These are phyloP conservation scores for Symbiodinium natans DNA, from an alignment of 73 alveolate genomes.

Conservation along the genomic window DNA sequence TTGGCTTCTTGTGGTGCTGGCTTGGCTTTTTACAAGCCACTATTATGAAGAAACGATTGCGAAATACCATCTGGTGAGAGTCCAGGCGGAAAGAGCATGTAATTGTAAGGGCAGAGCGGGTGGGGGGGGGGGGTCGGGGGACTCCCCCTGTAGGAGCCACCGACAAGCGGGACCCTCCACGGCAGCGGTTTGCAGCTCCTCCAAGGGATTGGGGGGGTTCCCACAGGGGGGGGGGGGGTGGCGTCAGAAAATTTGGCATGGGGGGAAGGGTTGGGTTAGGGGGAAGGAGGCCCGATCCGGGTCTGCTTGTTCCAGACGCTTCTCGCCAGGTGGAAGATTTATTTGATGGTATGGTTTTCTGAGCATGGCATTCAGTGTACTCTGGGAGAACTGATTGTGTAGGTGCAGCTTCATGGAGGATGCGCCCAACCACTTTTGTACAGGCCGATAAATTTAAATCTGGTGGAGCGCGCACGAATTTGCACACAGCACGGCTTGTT, in stretches of 20 bases:
- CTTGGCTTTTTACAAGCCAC: conserved; percentile 48
- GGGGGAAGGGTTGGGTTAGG: no score
- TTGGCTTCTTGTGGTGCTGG: conserved; percentile 53
- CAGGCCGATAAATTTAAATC: not conserved
- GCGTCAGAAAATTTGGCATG: no score
- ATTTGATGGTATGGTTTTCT: conserved; percentile 73
- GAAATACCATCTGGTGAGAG: not conserved
- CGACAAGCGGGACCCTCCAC: no score
- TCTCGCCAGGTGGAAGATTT: conserved; percentile 46
- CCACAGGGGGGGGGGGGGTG: no score
- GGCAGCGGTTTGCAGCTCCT: no score
- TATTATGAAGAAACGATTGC: conserved; percentile 23
- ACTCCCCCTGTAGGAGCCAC: no score
- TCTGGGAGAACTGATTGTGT: not conserved
- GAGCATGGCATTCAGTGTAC: conserved; percentile 40
- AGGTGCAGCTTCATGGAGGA: conserved; percentile 34
- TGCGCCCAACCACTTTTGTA: conserved; percentile 30
- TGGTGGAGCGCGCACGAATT: not conserved
- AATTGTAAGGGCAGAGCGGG: no score
- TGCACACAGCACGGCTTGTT: not conserved
- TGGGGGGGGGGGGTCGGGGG: no score
- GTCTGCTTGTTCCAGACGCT: no score
- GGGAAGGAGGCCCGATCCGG: no score
- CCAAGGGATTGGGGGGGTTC: no score
- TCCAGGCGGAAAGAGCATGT: conserved; percentile 47